Base-by-base conservation (phyloP, 176 grass and related monocot genomes). In the Hordeum marinum region DNA sequence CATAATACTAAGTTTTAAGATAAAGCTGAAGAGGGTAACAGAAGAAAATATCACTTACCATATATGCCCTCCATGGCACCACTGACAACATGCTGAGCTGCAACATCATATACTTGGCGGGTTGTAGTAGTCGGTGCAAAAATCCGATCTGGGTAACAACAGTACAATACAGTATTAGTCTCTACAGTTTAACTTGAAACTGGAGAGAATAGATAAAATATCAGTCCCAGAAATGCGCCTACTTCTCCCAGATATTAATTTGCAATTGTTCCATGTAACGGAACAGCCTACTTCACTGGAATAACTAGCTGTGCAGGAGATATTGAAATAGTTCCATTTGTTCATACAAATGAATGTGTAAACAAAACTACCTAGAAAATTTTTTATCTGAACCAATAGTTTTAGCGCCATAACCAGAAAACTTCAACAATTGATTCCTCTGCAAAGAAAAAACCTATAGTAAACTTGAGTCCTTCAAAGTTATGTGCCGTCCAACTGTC, bases 51-150 rank as follows among this genome's bases (percentile, higher is more conserved):
- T 24, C 31, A 85, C 61, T 91, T 94, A 99, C 97, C 97, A 91
- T 92, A 94, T 94, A 99, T 39, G 67, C 97, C 97, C 72, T 99
- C 97, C 97, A 99, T 99, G 61, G 94, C 35, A 83, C 97, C 90
- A 46, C 97, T 83, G 72, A 99, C 82, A 64, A 96, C 97, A 94
- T 96, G 97, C 77, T 96, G 97, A 90, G 97, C 97, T 82, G 94
- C 94, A 50, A 99, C 94, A 94, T 99, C 97, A 92, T 99, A 99
- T 18, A 99, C 97, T 86, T 99, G 97, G 21, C 97, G 97, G 14
- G 97, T 96, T 80, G 97, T 99, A 75, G 97, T 99, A 86, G 97
- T 99, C 42, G 97, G 97, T 79, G 93, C 97, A 81, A 99, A 99
- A 85, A 99, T 94, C 60, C 91, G 92, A 88, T 99, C 97, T 99